Evolutionary conservation across 805 yeast species (phyloP).

Genomic region (Candida glaebosa): DNA sequence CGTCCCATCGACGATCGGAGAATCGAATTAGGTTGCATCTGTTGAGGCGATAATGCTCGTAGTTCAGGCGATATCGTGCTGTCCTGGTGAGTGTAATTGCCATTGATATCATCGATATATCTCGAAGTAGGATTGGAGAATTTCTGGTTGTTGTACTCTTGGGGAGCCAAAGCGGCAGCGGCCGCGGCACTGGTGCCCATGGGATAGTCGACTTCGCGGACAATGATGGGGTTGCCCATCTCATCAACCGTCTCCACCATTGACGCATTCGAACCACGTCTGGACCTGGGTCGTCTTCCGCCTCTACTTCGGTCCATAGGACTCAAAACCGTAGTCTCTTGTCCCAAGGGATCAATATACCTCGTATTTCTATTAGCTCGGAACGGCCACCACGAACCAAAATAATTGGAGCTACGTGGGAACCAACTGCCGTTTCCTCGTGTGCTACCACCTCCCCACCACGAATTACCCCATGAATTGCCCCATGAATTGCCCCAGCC

Average conservation of each 20-base stretch:
- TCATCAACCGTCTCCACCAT: not conserved
- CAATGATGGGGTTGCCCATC: not conserved
- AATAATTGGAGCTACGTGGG: not conserved
- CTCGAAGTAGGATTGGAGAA: not conserved
- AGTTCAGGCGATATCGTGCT: not conserved
- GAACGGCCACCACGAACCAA: not conserved
- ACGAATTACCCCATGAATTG: not conserved
- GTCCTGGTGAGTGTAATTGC: not conserved
- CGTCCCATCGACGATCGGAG: not conserved
- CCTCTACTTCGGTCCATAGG: not conserved
- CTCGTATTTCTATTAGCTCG: not conserved
- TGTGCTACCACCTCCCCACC: not conserved
- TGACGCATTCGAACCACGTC: not conserved
- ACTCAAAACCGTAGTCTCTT: not conserved
- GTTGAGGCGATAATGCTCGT: not conserved
- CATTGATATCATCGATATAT: not conserved
- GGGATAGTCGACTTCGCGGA: not conserved
- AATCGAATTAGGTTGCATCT: not conserved
- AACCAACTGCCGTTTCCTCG: not conserved
- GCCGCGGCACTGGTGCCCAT: not conserved
- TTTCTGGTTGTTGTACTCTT: not conserved
- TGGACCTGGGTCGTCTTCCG: not conserved
- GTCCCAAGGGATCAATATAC: not conserved
- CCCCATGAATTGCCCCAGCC: not conserved
- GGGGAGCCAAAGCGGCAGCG: not conserved